These are phyloP conservation scores for Davidsoniella eucalypti DNA, from an alignment of 2,329 filamentous ascomycete species.

Conservation along the genomic window DNA sequence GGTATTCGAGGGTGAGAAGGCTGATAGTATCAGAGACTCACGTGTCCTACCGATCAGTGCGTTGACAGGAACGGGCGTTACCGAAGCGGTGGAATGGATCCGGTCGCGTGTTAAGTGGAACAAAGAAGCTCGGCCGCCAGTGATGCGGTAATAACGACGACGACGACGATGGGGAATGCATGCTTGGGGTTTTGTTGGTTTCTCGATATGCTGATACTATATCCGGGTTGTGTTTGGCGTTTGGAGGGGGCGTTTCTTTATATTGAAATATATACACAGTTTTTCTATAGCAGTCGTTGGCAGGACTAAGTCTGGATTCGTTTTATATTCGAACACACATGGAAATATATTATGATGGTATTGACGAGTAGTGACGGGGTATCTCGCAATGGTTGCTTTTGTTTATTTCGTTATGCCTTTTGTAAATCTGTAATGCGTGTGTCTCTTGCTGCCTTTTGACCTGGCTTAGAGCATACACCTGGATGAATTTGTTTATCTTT, in stretches of 20 bases:
- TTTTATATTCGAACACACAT: not conserved
- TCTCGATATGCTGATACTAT: constrained; percentile 5
- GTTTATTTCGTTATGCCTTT: not conserved
- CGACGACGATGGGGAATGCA: constrained; percentile 1
- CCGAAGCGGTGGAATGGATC: constrained; percentile 94
- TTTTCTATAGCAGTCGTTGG: not conserved
- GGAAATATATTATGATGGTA: too few species aligned
- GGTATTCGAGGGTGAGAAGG: constrained; percentile 90
- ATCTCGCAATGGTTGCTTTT: constrained; percentile 7
- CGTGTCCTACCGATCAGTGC: constrained; percentile 83
- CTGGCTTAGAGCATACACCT: not conserved
- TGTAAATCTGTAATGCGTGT: not conserved
- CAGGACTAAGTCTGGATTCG: not conserved
- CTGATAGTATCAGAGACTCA: constrained; percentile 70
- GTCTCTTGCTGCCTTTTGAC: not conserved
- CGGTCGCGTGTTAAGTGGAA: constrained; percentile 89
- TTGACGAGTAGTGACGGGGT: constrained; percentile 5
- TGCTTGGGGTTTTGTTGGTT: constrained; percentile 1
- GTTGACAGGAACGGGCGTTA: constrained; percentile 72
- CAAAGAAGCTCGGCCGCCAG: constrained; percentile 76
- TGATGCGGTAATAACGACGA: constrained; percentile 59
- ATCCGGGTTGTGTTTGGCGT: constrained; percentile 3
- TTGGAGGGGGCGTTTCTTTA: not conserved
- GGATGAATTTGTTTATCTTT: too few species aligned
- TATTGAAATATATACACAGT: not conserved